Evolutionary conservation across 345 rosid species (phyloP), one percentile per base, ranked within the genome.

Genomic region (Eucalyptus erythrocorys): DNA sequence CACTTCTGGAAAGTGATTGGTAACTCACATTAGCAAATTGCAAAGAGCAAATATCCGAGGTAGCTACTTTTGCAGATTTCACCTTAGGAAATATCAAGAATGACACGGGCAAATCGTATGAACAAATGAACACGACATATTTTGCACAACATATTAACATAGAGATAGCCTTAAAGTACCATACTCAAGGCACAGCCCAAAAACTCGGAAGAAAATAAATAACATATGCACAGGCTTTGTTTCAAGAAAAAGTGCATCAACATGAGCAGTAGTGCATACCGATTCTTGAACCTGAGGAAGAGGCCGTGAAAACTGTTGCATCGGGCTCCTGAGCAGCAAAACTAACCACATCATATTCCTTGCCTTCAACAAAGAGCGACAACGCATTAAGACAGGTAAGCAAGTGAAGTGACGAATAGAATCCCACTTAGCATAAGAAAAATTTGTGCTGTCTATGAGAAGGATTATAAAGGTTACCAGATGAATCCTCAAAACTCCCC

Each of bases 401-500:
- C 26, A 47, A 87, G 27, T 19, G n/a, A 42, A 43, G 66, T 47
- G 3, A 71, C 6, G 3, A 19, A 57, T 61, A 7, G 8, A 80
- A 85, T n/a, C 47, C 15, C 13, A 7, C 11, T 22, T 24, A 84
- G 40, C 82, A 85, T 5, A 11, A 7, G 16, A 55, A 79, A 12
- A 12, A 49, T 43, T 21, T 30, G 40, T 61, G n/a, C 48, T 24
- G 57, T 47, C 45, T 61, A 51, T 4, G 79, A 68, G n/a, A 14
- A 13, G n/a, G 30, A 26, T 85, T 17, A 51, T 51, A 40, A 17
- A 51, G 71, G 61, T 37, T 89, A 97, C 99, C 98, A 45, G 93
- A 87, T 40, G 94, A 92, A 91, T 93, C 98, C 91, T 92, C 93
- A 45, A 95, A 93, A 86, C 90, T 91, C 87, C 95, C 97, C 87